phyloP scores from a whole-genome alignment of 23 red algal genomes.

The Cyanidium caldarium region DNA sequence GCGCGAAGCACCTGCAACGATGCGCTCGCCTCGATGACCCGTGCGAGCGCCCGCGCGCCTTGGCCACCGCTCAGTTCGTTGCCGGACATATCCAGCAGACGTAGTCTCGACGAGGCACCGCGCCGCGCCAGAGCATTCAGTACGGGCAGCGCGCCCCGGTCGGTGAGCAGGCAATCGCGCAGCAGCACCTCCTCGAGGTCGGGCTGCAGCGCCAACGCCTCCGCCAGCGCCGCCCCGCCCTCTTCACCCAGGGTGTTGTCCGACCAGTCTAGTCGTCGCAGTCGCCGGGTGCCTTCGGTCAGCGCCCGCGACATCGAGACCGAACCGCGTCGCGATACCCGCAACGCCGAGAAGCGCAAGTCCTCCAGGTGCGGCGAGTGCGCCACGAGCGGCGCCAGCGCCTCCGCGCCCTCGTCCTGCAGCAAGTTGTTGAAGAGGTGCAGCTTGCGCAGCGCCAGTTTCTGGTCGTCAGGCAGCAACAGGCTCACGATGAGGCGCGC shows the following conservation, averaged over 20 bases:
- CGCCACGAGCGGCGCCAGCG: conserved; percentile 31
- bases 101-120: conserved; percentile 16
- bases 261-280: conserved; percentile 44
- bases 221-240: conserved; percentile 24
- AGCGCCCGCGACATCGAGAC: conserved; percentile 21
- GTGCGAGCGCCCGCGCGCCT: conserved; percentile 3
- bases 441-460: conserved; percentile 1
- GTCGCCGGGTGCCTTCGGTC: background rate
- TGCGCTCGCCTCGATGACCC: background rate
- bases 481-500: conserved; percentile 27
- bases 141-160: conserved; percentile 29
- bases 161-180: conserved; percentile 26
- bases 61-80: conserved; percentile 29
- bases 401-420: conserved; percentile 22
- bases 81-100: conserved; percentile 30
- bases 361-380: conserved; percentile 26
- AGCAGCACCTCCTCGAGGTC: conserved; percentile 35
- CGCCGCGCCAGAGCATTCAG: conserved; percentile 11
- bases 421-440: conserved; percentile 53
- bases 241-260: conserved; percentile 34
- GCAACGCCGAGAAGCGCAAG: conserved; percentile 31
- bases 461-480: conserved; percentile 1
- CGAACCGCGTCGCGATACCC: background rate
- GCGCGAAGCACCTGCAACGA: conserved; percentile 16
- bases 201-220: background rate